Conservation (phyloP, 176 grass and related monocot genomes). For the Chloris gayana region DNA sequence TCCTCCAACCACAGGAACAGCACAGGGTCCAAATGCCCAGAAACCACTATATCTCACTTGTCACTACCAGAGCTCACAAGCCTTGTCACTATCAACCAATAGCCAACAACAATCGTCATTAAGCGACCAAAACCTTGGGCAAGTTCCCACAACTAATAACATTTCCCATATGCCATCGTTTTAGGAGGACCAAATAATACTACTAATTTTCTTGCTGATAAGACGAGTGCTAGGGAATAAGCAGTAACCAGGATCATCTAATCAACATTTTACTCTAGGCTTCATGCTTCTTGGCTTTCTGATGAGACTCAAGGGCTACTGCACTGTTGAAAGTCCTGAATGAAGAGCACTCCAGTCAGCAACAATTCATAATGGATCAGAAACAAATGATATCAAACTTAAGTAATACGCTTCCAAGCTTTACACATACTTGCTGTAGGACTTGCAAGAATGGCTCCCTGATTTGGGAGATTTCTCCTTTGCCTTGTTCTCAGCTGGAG, state of each 20-base stretch:
- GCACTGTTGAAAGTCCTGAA: constrained; percentile 42
- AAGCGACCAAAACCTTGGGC: not conserved
- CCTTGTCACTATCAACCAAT: not conserved
- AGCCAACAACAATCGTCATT: not conserved
- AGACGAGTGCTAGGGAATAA: not conserved
- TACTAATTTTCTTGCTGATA: not conserved
- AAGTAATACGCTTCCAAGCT: not conserved
- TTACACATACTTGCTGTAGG: constrained; percentile 66
- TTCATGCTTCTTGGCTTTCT: constrained; percentile 38
- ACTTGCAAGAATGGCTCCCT: constrained; percentile 62
- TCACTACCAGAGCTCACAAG: not conserved
- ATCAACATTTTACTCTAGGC: not conserved
- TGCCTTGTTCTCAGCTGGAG: constrained; percentile 56
- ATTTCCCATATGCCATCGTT: not conserved
- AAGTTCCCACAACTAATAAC: not conserved
- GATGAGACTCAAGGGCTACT: constrained; percentile 5
- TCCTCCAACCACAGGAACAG: not conserved
- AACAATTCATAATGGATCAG: not conserved
- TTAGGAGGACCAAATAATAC: constrained; percentile 14
- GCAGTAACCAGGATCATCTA: not conserved
- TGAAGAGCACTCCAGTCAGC: not conserved
- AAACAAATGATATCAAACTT: not conserved
- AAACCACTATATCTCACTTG: not conserved
- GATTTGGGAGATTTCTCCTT: constrained; percentile 64
- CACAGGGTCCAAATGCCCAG: not conserved